Base-by-base conservation (phyloP, 2,329 filamentous ascomycete genomes). In the Knufia petricola region DNA sequence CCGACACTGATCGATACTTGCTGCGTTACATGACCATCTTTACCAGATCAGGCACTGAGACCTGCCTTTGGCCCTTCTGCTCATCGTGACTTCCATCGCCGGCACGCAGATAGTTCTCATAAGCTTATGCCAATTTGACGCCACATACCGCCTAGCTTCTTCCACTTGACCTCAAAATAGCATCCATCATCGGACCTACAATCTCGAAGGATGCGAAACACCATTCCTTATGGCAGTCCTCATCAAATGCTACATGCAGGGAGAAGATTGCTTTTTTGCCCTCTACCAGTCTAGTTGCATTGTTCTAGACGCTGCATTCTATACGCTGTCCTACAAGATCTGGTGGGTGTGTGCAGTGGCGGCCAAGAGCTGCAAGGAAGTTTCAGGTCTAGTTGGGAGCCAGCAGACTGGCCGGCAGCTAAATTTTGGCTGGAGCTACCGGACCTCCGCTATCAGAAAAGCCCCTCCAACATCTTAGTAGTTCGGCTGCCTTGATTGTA, bases 101-200 rank as follows among this genome's bases (percentile, higher is more conserved):
- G 15, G 20, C 19, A 42, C 12, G 39, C 23, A 42, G 12, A 20
- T n/a, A 6, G 17, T 17, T 42, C 12, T 13, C 19, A 23, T 30
- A 19, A 24, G 32, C 44, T 47, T 47, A 47, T 38, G 44, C 44
- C 44, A 3, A 37, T 36, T 39, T 21, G 44, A 21, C 32, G 44
- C 44, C 44, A 47, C 34, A 34, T 47, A 34, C 44, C 7, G 44
- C 31, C 20, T 47, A 47, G 44, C 12, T 42, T 19, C 10, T n/a
- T 28, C 23, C n/a, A 42, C 9, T 24, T 28, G 44, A 47, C 39
- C 44, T 47, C 15, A 32, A 47, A 47, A 47, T 47, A 47, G 44
- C 9, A 47, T 39, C 34, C 32, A 47, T 17, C 23, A 32, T 21
- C 44, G 44, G 44, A 39, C 28, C 44, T 39, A 38, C 21, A n/a